Percentiles rank a stretch among this genome's conserved stretches.
phyloP scores from a whole-genome alignment of 768 basidiomycete species.

The Leucosporidium scottii region DNA sequence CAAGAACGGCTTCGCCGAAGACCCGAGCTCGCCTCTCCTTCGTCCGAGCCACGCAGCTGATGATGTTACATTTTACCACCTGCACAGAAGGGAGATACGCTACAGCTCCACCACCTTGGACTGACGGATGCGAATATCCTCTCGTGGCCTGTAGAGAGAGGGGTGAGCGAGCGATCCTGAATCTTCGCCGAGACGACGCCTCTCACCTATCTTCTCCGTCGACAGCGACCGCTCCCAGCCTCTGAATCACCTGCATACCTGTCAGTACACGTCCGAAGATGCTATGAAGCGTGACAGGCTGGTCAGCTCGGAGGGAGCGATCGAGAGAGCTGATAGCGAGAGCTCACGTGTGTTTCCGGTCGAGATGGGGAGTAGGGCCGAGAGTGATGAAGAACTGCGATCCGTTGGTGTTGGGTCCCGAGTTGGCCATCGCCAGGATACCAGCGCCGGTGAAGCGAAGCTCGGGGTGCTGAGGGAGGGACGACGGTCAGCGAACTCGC shows the following conservation, averaged over 20 bases:
- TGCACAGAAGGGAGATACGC: background rate
- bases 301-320: background rate
- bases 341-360: constrained; percentile 15
- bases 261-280: constrained; percentile 70
- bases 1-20: too few species aligned
- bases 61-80: too few species aligned
- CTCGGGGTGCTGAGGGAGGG: constrained; percentile 54
- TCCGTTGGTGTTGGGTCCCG: constrained; percentile 47
- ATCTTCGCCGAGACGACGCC: background rate
- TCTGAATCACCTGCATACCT: constrained; percentile 87
- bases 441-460: constrained; percentile 92
- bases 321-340: background rate
- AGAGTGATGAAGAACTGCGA: constrained; percentile 41
- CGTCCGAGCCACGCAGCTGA: too few species aligned
- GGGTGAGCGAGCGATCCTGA: background rate
- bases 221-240: constrained; percentile 81
- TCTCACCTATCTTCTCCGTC: constrained; percentile 79
- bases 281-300: constrained; percentile 39
- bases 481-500: background rate
- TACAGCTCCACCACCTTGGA: constrained; percentile 5
- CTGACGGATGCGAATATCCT: constrained; percentile 1
- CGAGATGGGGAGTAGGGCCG: constrained; percentile 28
- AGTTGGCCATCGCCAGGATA: constrained; percentile 63
- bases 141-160: background rate
- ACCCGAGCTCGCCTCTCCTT: too few species aligned